Evolutionary conservation across 306 rosid genomes (phyloP), one percentile per base, ranked within the genome.

Genomic region (Cyamopsis tetragonoloba): DNA sequence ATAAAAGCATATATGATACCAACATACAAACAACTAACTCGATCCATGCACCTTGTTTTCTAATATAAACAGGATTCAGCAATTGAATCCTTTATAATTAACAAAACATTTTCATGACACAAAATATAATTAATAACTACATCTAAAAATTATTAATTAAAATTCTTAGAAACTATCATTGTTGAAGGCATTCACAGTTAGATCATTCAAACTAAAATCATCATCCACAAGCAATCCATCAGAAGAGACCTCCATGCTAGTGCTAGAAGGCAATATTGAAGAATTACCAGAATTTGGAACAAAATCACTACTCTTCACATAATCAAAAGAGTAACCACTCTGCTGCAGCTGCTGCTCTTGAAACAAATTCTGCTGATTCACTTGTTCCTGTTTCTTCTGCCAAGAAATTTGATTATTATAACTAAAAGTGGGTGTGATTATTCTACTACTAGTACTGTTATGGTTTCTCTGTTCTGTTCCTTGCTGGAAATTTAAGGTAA

Each of bases 401-500:
- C 57, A 68, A 4, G 76, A 67, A 76, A 76, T n/a, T n/a, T n/a
- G n/a, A n/a, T n/a, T n/a, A n/a, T n/a, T n/a, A n/a, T n/a, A n/a
- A n/a, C n/a, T n/a, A n/a, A n/a, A n/a, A n/a, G n/a, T n/a, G n/a
- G 65, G 62, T 28, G 54, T 9, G 50, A 60, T 49, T 44, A 34
- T 7, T 20, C n/a, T 28, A 3, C 44, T 19, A 28, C 70, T 35
- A 41, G 41, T 22, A 2, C 60, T 53, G 4, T 82, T 79, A 63
- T n/a, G 3, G 8, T 34, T 34, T 38, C 57, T 81, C 1, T 51
- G 74, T 39, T 60, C 67, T 27, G 22, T 73, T 26, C 81, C 88
- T 70, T 72, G 64, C 61, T 84, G 84, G 58, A 89, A 89, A 54
- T 80, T 83, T 54, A 89, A 73, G 83, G 85, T 87, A 66, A 87